phyloP scores from a whole-genome alignment of 140 eudicot genomes.

The Cichorium intybus region DNA sequence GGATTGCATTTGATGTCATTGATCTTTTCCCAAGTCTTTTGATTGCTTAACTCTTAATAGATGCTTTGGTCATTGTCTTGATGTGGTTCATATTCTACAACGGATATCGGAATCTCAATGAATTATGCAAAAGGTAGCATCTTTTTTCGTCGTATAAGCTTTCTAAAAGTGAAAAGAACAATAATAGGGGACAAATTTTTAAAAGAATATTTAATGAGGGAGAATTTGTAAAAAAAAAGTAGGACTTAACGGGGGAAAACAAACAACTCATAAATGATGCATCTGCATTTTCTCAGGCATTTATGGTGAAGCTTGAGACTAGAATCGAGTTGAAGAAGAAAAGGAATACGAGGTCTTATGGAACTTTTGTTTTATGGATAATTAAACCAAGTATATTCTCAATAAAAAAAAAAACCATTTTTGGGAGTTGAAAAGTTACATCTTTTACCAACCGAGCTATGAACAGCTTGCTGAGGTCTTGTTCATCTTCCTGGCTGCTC shows the following conservation, averaged over 20 bases:
- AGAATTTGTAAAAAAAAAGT: too few species aligned
- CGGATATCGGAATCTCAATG: constrained; percentile 36
- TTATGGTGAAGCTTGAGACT: constrained; percentile 21
- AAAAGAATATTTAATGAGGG: too few species aligned
- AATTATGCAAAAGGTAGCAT: constrained; percentile 53
- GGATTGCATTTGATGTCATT: not conserved
- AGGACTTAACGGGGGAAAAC: too few species aligned
- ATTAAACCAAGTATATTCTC: not conserved
- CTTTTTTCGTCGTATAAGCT: not conserved
- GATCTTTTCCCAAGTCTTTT: not conserved
- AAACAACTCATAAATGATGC: not conserved
- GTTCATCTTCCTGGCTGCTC: not conserved
- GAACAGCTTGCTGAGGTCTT: too few species aligned
- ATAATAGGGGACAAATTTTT: too few species aligned
- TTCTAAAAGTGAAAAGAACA: too few species aligned
- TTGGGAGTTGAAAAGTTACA: not conserved
- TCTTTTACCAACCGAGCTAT: not conserved
- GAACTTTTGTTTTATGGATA: not conserved
- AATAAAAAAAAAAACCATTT: constrained; percentile 6
- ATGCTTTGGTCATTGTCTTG: constrained; percentile 60
- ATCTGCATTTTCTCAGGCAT: constrained; percentile 14
- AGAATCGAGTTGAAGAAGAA: not conserved
- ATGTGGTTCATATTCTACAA: constrained; percentile 67
- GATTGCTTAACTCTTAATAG: constrained; percentile 38
- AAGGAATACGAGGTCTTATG: constrained; percentile 9